Evolutionary conservation across 2,329 filamentous ascomycete genomes (phyloP), one percentile per base, ranked within the genome.

Genomic region (Pseudopyrenochaeta lycopersici): DNA sequence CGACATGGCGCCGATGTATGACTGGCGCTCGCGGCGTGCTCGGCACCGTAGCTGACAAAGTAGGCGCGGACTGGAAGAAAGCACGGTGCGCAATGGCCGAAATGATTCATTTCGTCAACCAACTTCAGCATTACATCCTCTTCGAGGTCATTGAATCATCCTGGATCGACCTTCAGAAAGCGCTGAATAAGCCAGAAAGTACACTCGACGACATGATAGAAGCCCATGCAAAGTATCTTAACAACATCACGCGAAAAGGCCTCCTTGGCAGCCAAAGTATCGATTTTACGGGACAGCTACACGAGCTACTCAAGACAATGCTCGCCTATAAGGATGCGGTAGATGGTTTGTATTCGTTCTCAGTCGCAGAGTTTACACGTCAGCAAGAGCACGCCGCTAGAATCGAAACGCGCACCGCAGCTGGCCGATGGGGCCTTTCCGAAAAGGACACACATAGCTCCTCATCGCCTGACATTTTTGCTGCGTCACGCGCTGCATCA

Each of bases 141-240:
- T 99, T 98, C 70, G 95, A 99, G 76, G 95, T 99, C 64, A 98
- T 99, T 65, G 95, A 99, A 76, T 90, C 91, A 31, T 95, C 91
- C 43, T 99, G 95, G 96, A 90, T 91, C 57, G 90, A 94, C 70
- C 84, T 99, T 2, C 91, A 97, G 75, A 85, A 86, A 23, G 89
- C 90, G 29, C 89, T 98, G 57, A 87, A 85, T 49, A 92, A 90
- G 72, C 91, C 94, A 12, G 90, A 91, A 63, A 93, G 90, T 70
- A 99, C 95, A 0, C 85, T 99, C 10, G 96, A 99, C 78, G 95
- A 98, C 70, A 84, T 99, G 49, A 98, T 99, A 72, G 85, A 89
- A 63, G 94, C 95, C 0, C 95, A 99, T 76, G 91, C 89, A 14
- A 88, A 87, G 47, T 99, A 98, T 73, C 88, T 99, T 52, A 91